Conservation (phyloP, 352 stramenopile genomes). For the Phytopythium helicoides region DNA sequence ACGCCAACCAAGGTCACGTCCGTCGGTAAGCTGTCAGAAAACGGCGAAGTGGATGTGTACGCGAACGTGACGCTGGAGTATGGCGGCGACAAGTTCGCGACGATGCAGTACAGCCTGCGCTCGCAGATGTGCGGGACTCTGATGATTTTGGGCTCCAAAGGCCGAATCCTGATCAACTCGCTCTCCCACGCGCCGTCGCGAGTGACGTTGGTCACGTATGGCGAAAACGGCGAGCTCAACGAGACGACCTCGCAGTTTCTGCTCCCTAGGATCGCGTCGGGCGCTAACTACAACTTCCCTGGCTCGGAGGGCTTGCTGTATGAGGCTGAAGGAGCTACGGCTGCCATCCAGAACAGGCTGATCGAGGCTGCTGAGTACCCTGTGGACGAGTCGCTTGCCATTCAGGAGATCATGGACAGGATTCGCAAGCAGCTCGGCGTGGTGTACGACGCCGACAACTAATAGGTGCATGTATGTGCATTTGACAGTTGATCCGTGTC, state of each 20-base stretch:
- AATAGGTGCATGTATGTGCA: too few species aligned
- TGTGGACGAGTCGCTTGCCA: slow-evolving; percentile 55
- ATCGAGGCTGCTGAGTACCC: slow-evolving; percentile 56
- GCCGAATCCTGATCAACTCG: slow-evolving; percentile 57
- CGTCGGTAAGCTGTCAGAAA: slow-evolving; percentile 36
- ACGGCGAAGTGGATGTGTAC: slow-evolving; percentile 53
- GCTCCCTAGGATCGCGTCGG: slow-evolving; percentile 24
- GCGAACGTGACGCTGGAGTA: slow-evolving; percentile 53
- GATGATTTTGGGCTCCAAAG: slow-evolving; percentile 77
- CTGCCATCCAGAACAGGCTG: slow-evolving; percentile 50
- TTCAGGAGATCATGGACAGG: slow-evolving; percentile 71
- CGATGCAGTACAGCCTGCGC: slow-evolving; percentile 55
- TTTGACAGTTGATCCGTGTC: too few species aligned
- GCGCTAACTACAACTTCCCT: slow-evolving; percentile 46
- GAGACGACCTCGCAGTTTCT: slow-evolving; percentile 45
- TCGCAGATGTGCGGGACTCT: slow-evolving; percentile 61
- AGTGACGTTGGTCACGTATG: slow-evolving; percentile 36
- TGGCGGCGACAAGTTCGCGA: slow-evolving; percentile 36
- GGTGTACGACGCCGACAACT: slow-evolving; percentile 36
- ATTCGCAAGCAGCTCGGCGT: slow-evolving; percentile 62
- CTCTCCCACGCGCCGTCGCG: slow-evolving; percentile 55
- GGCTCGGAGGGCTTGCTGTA: slow-evolving; percentile 70
- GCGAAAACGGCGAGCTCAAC: slow-evolving; percentile 24
- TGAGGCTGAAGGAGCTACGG: slow-evolving; percentile 65
- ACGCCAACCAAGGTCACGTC: slow-evolving; percentile 41